phyloP scores from a whole-genome alignment of 495 filamentous ascomycete genomes.

The Podospora comata region DNA sequence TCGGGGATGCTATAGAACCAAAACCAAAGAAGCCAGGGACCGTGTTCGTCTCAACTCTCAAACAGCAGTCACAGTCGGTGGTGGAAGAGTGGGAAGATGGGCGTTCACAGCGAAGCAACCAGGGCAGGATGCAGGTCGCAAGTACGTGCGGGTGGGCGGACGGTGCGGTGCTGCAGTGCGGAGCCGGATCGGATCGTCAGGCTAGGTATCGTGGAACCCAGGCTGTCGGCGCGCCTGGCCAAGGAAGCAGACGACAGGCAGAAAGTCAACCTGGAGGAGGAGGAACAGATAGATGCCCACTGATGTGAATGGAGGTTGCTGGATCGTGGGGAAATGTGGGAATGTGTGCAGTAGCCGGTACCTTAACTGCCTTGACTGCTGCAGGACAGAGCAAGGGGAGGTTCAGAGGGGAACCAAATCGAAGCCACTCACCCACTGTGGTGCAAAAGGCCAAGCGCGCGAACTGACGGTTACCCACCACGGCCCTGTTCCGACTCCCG shows the following conservation, averaged over 20 bases:
- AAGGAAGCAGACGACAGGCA: background rate
- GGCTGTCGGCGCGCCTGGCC: background rate
- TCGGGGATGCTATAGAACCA: background rate
- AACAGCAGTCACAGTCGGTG: background rate
- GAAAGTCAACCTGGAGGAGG: background rate
- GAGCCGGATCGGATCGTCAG: conserved; percentile 18
- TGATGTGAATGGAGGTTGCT: background rate
- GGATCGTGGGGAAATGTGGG: background rate
- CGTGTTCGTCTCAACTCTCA: conserved; percentile 4
- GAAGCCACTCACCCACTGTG: conserved; percentile 11
- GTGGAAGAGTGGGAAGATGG: background rate
- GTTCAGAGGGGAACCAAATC: conserved; percentile 17
- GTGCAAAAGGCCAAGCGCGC: conserved; percentile 11
- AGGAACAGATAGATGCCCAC: background rate
- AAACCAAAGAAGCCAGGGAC: background rate
- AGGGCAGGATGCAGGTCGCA: background rate
- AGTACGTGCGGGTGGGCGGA: conserved; percentile 1
- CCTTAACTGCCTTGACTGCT: conserved; percentile 11
- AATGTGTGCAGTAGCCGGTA: background rate
- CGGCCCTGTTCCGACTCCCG: conserved; percentile 13
- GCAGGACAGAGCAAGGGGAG: conserved; percentile 12
- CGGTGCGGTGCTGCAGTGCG: conserved; percentile 7
- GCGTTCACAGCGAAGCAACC: background rate
- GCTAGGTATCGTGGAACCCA: conserved; percentile 4
- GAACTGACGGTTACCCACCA: conserved; percentile 16